Conservation (phyloP, 371 early-diverging fungal species). For the Capillidium rhysosporum region DNA sequence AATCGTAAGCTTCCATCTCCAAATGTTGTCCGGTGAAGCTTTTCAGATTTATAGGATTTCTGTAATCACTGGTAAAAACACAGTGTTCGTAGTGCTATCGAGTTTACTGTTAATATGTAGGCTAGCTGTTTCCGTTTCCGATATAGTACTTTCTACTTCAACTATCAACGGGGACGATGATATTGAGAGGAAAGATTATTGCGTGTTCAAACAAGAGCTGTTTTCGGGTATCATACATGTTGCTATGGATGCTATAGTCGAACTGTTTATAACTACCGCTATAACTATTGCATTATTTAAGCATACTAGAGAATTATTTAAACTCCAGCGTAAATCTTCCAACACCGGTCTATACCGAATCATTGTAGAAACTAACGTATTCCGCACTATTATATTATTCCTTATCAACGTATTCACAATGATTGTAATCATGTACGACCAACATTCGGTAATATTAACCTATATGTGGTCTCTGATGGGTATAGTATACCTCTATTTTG, state of each 20-base stretch:
- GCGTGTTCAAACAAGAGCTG: conserved; percentile 1
- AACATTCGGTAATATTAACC: not conserved
- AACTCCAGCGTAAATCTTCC: not conserved
- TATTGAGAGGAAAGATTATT: not conserved
- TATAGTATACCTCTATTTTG: conserved; percentile 4
- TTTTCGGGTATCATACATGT: not conserved
- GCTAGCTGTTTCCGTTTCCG: not conserved
- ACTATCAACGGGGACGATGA: no score
- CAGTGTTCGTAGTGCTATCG: not conserved
- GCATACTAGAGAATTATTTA: not conserved
- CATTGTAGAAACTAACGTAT: conserved; percentile 6
- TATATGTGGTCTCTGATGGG: conserved; percentile 6
- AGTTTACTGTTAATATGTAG: not conserved
- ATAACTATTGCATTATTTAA: not conserved
- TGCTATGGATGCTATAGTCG: conserved; percentile 6
- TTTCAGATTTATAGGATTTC: conserved; percentile 4
- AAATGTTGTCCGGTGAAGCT: conserved; percentile 2
- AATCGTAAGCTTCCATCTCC: not conserved
- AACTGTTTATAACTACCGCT: conserved; percentile 5
- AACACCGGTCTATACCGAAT: not conserved
- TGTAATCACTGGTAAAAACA: not conserved
- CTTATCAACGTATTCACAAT: not conserved
- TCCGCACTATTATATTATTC: conserved; percentile 1
- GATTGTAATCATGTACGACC: not conserved
- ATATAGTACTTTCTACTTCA: not conserved